Evolutionary conservation across 2,329 filamentous ascomycete genomes (phyloP), one percentile per base, ranked within the genome.

Genomic region (Beauveria sp.): DNA sequence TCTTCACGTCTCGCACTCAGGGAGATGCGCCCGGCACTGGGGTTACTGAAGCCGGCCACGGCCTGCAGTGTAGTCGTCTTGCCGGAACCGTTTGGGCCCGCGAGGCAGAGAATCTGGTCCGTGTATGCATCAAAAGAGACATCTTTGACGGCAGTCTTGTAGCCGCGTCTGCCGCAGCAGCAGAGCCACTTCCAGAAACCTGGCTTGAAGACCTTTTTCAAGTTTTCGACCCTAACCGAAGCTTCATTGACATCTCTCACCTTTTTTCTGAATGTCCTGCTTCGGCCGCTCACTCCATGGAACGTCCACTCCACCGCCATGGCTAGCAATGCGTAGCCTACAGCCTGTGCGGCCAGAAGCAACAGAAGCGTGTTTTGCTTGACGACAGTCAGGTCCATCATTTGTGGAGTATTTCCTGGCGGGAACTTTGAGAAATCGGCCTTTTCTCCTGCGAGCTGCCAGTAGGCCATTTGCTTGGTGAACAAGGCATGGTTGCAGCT

Each of bases 51-150:
- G 0, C 88, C 88, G 14, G 87, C 82, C 54, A 90, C 83, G 63
- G 86, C 83, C 60, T 90, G 85, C 7, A 90, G 75, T 0, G 86
- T 88, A 0, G 88, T 90, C 1, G 83, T 87, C 68, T 91, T 90
- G 14, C 88, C 88, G 52, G 82, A 86, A 5, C 88, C 88, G 67
- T 90, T 90, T 1, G 86, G 85, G 14, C 88, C 88, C 0, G 90
- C 77, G 0, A 91, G 75, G 5, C 88, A 82, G 74, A 89, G 77
- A 62, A 90, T 83, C 66, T 89, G 79, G 20, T 86, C 80, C 69
- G 82, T 76, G 46, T 82, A 77, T 7, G 85, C 83, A 18, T 81
- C 74, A 20, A 90, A 77, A 62, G 77, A 81, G 49, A 91, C 74
- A 34, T 83, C 74, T 63, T 88, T 77, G 3, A 90, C 86, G 0